Conservation (phyloP, 2,329 filamentous ascomycete genomes). For the Fusarium sp. region DNA sequence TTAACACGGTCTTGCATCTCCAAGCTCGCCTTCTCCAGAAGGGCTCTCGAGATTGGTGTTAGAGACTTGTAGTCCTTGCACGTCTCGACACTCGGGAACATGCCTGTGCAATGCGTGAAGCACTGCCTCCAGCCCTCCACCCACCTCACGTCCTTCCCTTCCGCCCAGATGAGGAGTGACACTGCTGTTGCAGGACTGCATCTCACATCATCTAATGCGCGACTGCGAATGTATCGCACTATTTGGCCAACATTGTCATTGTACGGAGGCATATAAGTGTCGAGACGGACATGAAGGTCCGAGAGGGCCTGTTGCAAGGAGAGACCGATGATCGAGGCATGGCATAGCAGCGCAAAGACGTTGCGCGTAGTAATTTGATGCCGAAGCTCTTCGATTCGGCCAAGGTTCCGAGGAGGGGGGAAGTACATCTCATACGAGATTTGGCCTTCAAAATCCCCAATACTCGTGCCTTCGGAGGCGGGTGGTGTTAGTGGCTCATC, state of each 20-base stretch:
- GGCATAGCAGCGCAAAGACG: constrained; percentile 74
- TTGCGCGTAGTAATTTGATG: constrained; percentile 77
- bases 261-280: constrained; percentile 68
- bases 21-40: constrained; percentile 71
- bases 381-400: constrained; percentile 61
- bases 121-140: constrained; percentile 75
- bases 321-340: constrained; percentile 73
- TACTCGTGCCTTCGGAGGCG: constrained; percentile 56
- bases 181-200: constrained; percentile 70
- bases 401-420: constrained; percentile 64
- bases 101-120: constrained; percentile 75
- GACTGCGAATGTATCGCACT: constrained; percentile 69
- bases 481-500: constrained; percentile 47
- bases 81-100: constrained; percentile 66
- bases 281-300: constrained; percentile 72
- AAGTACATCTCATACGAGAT: constrained; percentile 75
- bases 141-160: constrained; percentile 72
- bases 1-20: constrained; percentile 73
- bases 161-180: constrained; percentile 74
- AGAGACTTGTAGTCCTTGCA: constrained; percentile 69
- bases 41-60: constrained; percentile 71
- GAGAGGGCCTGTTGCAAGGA: constrained; percentile 72
- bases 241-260: constrained; percentile 70
- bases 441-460: constrained; percentile 60
- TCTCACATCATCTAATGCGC: constrained; percentile 73